Evolutionary conservation across 2,329 filamentous ascomycete genomes (phyloP), one percentile per base, ranked within the genome.

Genomic region (Chrysoporthe deuterocubensis): DNA sequence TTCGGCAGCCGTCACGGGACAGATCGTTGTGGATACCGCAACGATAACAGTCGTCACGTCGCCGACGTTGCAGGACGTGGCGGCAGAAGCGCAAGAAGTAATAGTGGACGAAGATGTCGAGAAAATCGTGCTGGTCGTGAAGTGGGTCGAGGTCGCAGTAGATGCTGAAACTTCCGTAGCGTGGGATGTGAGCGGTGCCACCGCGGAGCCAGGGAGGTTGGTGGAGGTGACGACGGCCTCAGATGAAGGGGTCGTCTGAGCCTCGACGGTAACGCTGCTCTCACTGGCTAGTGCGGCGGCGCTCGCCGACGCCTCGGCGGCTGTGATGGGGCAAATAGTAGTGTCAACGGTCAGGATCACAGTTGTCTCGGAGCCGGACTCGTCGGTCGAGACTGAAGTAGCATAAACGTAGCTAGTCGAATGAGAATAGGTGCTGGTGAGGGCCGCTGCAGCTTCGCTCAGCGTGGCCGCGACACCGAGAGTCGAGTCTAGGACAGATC

Each of bases 111-210:
- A 18, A 40, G 52, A 65, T 3, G 67, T 67, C 6, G 65, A 13
- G n/a, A 64, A 67, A 8, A 69, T 50, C 16, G 67, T 69, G 67
- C 67, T 69, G 46, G 67, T 69, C n/a, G 67, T 64, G 52, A 64
- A 52, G 8, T 61, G 21, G 13, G 48, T 63, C 5, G 9, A 4
- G 48, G 21, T 46, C 9, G 42, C 16, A 14, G 43, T 57, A 4
- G 65, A 62, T 2, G 58, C 43, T 2, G 32, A 21, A 21, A 44
- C 14, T 8, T 9, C 32, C 18, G 56, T 64, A 13, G 42, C 44
- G 21, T 43, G 18, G 40, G 42, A 58, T 56, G n/a, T 58, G 46
- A 21, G 21, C 18, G 37, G 50, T 66, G 13, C 26, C 26, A 58
- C 40, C 9, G 64, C 54, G 43, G 56, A 50, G 26, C 62, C 42